Evolutionary conservation across 768 basidiomycete genomes (phyloP).

Genomic region (Aureoboletus auriporus): DNA sequence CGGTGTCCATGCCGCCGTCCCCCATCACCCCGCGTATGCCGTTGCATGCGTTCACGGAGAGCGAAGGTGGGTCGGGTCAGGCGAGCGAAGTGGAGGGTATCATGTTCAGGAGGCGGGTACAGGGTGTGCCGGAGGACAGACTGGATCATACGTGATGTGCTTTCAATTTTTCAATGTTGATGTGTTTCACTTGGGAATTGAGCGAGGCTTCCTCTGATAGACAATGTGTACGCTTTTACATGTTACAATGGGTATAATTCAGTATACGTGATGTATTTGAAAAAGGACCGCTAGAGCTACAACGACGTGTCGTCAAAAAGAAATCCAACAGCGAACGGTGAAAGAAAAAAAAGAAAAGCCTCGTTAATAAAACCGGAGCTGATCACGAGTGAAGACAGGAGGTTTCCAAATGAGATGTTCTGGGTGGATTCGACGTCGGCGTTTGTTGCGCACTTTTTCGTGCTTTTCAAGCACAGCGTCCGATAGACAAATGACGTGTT

Average conservation of each 20-base stretch:
- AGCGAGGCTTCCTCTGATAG: background rate
- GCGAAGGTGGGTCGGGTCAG: conserved; percentile 8
- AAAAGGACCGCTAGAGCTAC: conserved; percentile 24
- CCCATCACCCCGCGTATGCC: conserved; percentile 47
- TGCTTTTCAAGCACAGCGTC: conserved; percentile 90
- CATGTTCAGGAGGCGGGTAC: conserved; percentile 20
- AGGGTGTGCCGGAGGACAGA: conserved; percentile 2
- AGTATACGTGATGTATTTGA: conserved; percentile 7
- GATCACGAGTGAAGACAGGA: conserved; percentile 86
- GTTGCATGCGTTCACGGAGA: conserved; percentile 11
- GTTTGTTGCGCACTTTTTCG: conserved; percentile 78
- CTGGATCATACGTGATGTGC: conserved; percentile 4
- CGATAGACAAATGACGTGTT: conserved; percentile 89
- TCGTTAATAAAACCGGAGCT: conserved; percentile 62
- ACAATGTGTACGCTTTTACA: conserved; percentile 9
- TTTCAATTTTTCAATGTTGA: background rate
- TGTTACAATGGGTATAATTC: conserved; percentile 13
- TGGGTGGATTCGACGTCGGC: conserved; percentile 72
- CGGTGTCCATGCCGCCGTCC: conserved; percentile 61
- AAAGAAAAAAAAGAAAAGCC: background rate
- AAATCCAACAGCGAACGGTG: background rate
- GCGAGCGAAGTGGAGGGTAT: conserved; percentile 8
- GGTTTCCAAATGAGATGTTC: conserved; percentile 91
- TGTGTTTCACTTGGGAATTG: background rate
- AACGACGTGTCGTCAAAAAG: conserved; percentile 4